These are phyloP conservation scores for Jatropha multifida DNA, from an alignment of 441 rosid genomes.

Conservation along the genomic window DNA sequence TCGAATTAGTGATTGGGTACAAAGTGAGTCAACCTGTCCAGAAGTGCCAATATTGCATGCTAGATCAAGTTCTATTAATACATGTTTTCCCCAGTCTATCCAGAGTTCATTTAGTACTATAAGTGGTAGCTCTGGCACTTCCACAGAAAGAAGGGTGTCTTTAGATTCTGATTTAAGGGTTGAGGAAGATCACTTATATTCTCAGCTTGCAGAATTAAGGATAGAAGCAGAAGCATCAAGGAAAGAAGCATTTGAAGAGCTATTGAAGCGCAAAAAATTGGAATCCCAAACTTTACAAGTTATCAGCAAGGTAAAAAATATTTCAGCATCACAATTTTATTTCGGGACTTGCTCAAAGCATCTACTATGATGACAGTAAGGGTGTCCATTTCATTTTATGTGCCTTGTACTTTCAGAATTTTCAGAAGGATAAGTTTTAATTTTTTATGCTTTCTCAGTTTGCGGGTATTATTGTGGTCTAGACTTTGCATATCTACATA, in stretches of 20 bases:
- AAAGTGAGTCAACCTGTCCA: slow-evolving; percentile 26
- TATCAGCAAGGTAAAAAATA: slow-evolving; percentile 47
- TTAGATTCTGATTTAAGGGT: slow-evolving; percentile 36
- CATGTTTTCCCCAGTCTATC: slow-evolving; percentile 18
- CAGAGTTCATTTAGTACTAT: slow-evolving; percentile 30
- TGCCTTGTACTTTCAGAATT: not conserved
- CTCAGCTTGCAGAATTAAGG: slow-evolving; percentile 31
- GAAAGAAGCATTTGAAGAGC: slow-evolving; percentile 34
- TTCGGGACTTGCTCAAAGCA: not conserved
- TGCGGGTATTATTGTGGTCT: not conserved
- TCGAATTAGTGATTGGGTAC: slow-evolving; percentile 30
- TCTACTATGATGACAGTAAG: not conserved
- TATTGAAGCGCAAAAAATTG: slow-evolving; percentile 32
- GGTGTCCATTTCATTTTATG: not conserved
- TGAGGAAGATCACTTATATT: slow-evolving; percentile 34
- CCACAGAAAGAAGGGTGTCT: slow-evolving; percentile 35
- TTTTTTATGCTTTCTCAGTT: not conserved
- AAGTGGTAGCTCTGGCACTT: slow-evolving; percentile 23
- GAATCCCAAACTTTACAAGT: slow-evolving; percentile 50
- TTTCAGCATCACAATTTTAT: slow-evolving; percentile 10
- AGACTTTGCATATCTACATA: not conserved
- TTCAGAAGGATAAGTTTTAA: not conserved
- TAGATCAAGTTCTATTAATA: slow-evolving; percentile 23
- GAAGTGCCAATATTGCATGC: slow-evolving; percentile 19
- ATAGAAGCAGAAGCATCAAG: slow-evolving; percentile 37